Base-by-base conservation (phyloP, 148 eudicot species). In the Persicaria maculosa region DNA sequence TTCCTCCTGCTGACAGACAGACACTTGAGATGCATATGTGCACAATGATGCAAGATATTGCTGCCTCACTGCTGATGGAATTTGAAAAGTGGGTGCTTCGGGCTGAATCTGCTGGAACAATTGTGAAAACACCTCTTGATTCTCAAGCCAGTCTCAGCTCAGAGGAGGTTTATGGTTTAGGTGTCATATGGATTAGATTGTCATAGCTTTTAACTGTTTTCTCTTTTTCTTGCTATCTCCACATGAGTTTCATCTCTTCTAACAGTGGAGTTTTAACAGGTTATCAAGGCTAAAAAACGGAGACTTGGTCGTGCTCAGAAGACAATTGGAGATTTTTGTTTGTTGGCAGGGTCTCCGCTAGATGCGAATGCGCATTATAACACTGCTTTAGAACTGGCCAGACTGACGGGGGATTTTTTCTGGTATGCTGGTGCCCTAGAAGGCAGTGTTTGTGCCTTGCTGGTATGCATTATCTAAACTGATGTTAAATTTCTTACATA, bases 401-500 rank as follows among this genome's bases (percentile, higher is more conserved):
- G 98, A 80, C 80, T 92, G 86, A 95, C 98, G 10, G 92, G 88
- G 76, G 98, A 95, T 78, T 92, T 83, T 65, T 92, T 92, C 78
- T 95, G 98, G 98, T 86, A 88, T 85, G 98, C 98, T 47, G 98
- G 98, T 76, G 98, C 98, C n/a, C 67, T 92, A 77, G 98, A 95
- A 82, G 98, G 97, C 77, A 90, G 97, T 57, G 97, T 95, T 62
- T 95, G 98, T 81, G 98, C 98, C 54, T 81, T 92, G 77, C 79
- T 95, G 96, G 98, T 95, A 87, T 81, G 90, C 72, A 54, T 75
- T 22, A 54, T 31, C 40, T 31, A 31, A 31, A 31, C 40, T 1
- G 40, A 31, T 31, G 40, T 31, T 31, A 31, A 31, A 31, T 31
- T 31, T 31, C 9, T 65, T 40, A 17, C 19, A 7, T 65, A 15